Conservation (phyloP, 148 eudicot genomes). For the Silene latifolia region DNA sequence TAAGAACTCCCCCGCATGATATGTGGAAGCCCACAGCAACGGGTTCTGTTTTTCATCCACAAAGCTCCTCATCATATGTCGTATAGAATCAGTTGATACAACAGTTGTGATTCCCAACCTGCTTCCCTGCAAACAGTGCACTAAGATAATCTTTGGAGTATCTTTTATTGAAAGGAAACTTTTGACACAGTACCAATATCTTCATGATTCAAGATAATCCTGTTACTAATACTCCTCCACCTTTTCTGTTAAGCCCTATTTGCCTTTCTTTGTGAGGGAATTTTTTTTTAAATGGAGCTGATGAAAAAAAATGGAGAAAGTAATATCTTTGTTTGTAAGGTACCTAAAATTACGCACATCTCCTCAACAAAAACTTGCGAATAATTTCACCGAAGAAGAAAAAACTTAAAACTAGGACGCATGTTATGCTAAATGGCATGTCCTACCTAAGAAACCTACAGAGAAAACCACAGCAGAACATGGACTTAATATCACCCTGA, state of each 20-base stretch:
- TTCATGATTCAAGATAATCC: not conserved
- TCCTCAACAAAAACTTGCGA: too few species aligned
- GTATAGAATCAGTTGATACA: slow-evolving; percentile 89
- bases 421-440: not conserved
- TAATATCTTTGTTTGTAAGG: not conserved
- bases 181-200: too few species aligned
- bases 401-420: not conserved
- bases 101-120: slow-evolving; percentile 95
- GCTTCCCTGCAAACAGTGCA: slow-evolving; percentile 58
- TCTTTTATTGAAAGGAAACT: not conserved
- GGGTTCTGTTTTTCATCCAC: slow-evolving; percentile 93
- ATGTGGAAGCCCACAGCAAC: slow-evolving; percentile 93
- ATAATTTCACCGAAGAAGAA: not conserved
- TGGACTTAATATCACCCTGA: not conserved
- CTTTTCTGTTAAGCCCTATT: not conserved
- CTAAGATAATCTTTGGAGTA: not conserved
- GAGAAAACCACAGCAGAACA: not conserved
- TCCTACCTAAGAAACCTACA: not conserved
- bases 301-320: too few species aligned
- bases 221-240: not conserved
- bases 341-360: too few species aligned
- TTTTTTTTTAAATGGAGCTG: too few species aligned
- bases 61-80: slow-evolving; percentile 99
- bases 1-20: slow-evolving; percentile 88
- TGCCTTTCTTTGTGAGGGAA: not conserved